Percentiles rank a stretch among this genome's conserved stretches.
Conservation (phyloP, 2,329 filamentous ascomycete genomes). For the Fusarium praegraminearum region DNA sequence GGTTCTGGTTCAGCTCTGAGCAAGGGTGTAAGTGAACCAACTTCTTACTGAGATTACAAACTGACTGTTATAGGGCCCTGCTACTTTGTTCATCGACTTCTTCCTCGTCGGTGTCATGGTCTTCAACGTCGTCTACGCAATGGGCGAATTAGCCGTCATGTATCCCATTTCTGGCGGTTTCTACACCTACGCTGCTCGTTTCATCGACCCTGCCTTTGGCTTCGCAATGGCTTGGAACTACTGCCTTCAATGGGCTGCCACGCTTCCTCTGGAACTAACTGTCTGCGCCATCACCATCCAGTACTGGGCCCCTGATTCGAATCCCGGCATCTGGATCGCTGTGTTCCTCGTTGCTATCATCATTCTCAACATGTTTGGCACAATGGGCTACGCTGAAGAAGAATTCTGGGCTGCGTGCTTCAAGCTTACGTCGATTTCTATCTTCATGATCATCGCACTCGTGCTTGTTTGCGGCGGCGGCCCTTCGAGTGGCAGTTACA, state of each 20-base stretch:
- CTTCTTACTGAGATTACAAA: neutral
- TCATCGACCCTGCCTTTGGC: conserved; percentile 67
- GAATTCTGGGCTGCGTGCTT: conserved; percentile 68
- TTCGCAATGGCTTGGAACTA: conserved; percentile 66
- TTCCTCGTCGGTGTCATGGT: conserved; percentile 70
- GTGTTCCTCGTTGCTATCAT: conserved; percentile 64
- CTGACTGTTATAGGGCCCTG: conserved; percentile 52
- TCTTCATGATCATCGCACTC: conserved; percentile 73
- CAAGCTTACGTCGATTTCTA: conserved; percentile 67
- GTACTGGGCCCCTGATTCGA: conserved; percentile 56
- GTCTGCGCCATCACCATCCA: conserved; percentile 59
- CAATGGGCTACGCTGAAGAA: conserved; percentile 65
- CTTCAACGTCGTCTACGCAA: conserved; percentile 69
- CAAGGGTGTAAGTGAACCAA: conserved; percentile 53
- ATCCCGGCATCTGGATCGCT: conserved; percentile 55
- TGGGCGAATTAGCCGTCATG: conserved; percentile 71
- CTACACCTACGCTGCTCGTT: conserved; percentile 55
- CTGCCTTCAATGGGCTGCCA: conserved; percentile 58
- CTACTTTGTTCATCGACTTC: conserved; percentile 63
- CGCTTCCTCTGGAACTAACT: conserved; percentile 57
- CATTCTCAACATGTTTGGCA: conserved; percentile 68
- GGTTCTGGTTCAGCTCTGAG: conserved; percentile 66
- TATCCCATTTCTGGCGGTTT: conserved; percentile 73
- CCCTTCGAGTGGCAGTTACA: conserved; percentile 59
- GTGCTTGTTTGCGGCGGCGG: conserved; percentile 70